phyloP scores from a whole-genome alignment of 2,329 filamentous ascomycete species.

The Pyricularia sp. region DNA sequence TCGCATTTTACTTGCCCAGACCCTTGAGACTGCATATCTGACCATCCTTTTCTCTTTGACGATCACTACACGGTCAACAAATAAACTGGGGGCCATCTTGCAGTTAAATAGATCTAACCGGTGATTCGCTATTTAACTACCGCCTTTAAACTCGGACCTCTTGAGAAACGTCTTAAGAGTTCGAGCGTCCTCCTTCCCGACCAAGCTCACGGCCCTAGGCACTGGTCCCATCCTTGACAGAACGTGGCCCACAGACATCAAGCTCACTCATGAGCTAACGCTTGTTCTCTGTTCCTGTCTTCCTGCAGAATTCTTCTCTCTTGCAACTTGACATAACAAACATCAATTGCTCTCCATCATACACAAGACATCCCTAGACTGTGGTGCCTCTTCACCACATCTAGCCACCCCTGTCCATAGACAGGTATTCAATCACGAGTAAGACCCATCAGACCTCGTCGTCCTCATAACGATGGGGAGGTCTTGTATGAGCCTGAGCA shows the following conservation, averaged over 20 bases:
- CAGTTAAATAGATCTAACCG: background rate
- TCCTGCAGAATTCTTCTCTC: background rate
- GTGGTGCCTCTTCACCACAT: background rate
- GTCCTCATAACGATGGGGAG: background rate
- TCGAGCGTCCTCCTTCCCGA: background rate
- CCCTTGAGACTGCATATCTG: slow-evolving; percentile 1
- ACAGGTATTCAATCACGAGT: background rate
- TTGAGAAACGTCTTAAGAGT: background rate
- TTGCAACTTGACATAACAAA: background rate
- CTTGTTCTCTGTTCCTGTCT: background rate
- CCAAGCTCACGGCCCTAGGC: background rate
- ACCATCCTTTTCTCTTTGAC: background rate
- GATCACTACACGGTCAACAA: background rate
- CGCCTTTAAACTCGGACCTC: background rate
- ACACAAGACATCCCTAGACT: background rate
- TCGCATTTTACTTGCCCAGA: background rate
- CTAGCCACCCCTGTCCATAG: background rate
- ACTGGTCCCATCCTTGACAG: background rate
- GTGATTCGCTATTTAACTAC: background rate
- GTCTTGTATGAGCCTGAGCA: background rate
- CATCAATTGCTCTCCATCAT: background rate
- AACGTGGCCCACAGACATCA: background rate
- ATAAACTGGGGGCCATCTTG: background rate
- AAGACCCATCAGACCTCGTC: background rate
- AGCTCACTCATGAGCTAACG: background rate